phyloP scores from a whole-genome alignment of 2,329 filamentous ascomycete species.

The Karstenula rhodostoma region DNA sequence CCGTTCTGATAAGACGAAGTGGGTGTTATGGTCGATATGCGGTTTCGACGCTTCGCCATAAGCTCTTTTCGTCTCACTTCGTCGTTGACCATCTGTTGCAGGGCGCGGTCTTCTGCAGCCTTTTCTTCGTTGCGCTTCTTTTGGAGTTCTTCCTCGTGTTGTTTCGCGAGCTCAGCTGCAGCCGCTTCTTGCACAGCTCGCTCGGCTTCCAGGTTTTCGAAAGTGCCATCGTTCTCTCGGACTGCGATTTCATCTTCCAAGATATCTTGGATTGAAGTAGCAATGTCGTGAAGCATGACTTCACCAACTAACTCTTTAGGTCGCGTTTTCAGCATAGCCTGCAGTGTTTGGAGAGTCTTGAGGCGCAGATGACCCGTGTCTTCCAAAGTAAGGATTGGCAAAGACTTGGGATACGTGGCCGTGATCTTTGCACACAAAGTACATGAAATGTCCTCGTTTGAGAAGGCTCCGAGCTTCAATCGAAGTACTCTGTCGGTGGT shows the following conservation, averaged over 20 bases:
- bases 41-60: conserved; percentile 64
- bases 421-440: conserved; percentile 82
- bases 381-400: conserved; percentile 75
- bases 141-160: conserved; percentile 52
- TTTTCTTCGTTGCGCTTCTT: conserved; percentile 57
- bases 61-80: conserved; percentile 74
- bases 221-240: conserved; percentile 75
- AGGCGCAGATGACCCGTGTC: conserved; percentile 71
- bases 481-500: conserved; percentile 81
- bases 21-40: conserved; percentile 39
- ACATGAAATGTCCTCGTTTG: conserved; percentile 74
- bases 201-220: conserved; percentile 90
- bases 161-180: conserved; percentile 65
- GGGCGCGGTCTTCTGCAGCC: conserved; percentile 73
- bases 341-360: conserved; percentile 74
- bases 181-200: conserved; percentile 82
- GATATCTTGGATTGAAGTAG: conserved; percentile 69
- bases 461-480: conserved; percentile 76
- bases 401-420: conserved; percentile 88
- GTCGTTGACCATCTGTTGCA: conserved; percentile 75
- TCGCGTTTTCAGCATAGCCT: conserved; percentile 72
- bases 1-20: conserved; percentile 47
- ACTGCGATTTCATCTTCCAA: conserved; percentile 86
- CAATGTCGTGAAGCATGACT: conserved; percentile 71
- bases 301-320: conserved; percentile 70